Conservation (phyloP, 495 filamentous ascomycete species). For the Terfezia claveryi region DNA sequence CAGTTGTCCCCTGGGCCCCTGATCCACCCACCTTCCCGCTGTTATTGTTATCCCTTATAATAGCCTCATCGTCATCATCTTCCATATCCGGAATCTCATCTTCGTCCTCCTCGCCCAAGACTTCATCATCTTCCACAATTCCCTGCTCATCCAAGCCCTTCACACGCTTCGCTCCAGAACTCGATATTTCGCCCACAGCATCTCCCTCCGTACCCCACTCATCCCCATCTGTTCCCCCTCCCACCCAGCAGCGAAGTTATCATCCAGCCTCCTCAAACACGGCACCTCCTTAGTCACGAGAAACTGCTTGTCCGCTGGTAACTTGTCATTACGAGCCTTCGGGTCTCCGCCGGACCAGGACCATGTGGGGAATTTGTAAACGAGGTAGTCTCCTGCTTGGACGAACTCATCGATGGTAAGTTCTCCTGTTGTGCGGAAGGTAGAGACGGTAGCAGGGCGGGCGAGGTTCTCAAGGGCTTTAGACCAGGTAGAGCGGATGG, state of each 20-base stretch:
- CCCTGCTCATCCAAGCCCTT: constrained; percentile 80
- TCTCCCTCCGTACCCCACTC: constrained; percentile 58
- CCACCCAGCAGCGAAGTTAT: constrained; percentile 51
- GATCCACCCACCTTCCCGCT: constrained; percentile 28
- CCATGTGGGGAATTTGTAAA: constrained; percentile 98
- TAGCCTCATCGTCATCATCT: constrained; percentile 90
- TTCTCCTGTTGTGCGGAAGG: constrained; percentile 78
- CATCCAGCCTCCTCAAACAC: constrained; percentile 73
- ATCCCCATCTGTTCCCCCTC: constrained; percentile 32
- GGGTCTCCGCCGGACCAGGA: constrained; percentile 74
- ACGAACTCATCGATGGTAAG: constrained; percentile 97
- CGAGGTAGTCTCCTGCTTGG: constrained; percentile 87
- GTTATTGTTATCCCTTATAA: constrained; percentile 50
- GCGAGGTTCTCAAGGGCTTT: constrained; percentile 75
- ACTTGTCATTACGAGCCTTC: constrained; percentile 52
- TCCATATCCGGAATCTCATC: constrained; percentile 97
- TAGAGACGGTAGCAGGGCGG: constrained; percentile 69
- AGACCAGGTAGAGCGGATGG: constrained; percentile 57
- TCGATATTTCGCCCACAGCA: not conserved
- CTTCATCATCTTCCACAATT: constrained; percentile 44
- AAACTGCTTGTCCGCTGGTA: constrained; percentile 84
- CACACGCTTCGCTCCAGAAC: not conserved
- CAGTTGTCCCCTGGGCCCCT: constrained; percentile 22
- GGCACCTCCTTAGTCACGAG: constrained; percentile 86
- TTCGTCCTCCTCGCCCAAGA: constrained; percentile 47